phyloP scores from a whole-genome alignment of 1,284 basidiomycete genomes.

The Anthracocystis setariae region DNA sequence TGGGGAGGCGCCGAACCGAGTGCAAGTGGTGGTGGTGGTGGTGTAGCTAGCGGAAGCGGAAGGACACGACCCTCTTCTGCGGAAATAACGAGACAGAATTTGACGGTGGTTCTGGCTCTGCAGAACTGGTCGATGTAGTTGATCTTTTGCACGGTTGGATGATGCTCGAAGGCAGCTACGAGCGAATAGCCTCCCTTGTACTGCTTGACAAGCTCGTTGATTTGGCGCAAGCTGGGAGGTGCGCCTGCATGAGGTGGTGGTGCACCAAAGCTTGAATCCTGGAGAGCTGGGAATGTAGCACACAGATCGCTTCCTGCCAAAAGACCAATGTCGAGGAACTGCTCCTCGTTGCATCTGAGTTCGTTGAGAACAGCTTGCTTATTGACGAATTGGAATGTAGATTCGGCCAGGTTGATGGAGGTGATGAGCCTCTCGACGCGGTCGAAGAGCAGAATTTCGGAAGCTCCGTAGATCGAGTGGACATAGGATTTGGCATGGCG shows the following conservation, averaged over 20 bases:
- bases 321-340: slow-evolving; percentile 93
- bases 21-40: slow-evolving; percentile 67
- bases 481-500: slow-evolving; percentile 93
- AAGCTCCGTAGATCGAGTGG: slow-evolving; percentile 90
- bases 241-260: slow-evolving; percentile 38
- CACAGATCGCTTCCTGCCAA: slow-evolving; percentile 89
- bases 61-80: slow-evolving; percentile 85
- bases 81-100: slow-evolving; percentile 87
- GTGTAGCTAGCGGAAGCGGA: slow-evolving; percentile 84
- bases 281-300: slow-evolving; percentile 78
- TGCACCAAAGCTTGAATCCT: slow-evolving; percentile 72
- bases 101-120: slow-evolving; percentile 89
- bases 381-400: slow-evolving; percentile 80
- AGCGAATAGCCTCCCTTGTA: slow-evolving; percentile 59
- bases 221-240: slow-evolving; percentile 58
- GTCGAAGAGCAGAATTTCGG: slow-evolving; percentile 85
- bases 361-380: slow-evolving; percentile 82
- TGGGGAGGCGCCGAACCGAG: slow-evolving; percentile 12
- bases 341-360: slow-evolving; percentile 82
- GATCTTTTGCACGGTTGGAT: slow-evolving; percentile 79
- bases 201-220: slow-evolving; percentile 69
- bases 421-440: slow-evolving; percentile 92
- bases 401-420: slow-evolving; percentile 72
- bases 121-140: slow-evolving; percentile 89
- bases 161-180: slow-evolving; percentile 56